Evolutionary conservation across 768 basidiomycete genomes (phyloP), one percentile per base, ranked within the genome.

Genomic region (Kwoniella sp.): DNA sequence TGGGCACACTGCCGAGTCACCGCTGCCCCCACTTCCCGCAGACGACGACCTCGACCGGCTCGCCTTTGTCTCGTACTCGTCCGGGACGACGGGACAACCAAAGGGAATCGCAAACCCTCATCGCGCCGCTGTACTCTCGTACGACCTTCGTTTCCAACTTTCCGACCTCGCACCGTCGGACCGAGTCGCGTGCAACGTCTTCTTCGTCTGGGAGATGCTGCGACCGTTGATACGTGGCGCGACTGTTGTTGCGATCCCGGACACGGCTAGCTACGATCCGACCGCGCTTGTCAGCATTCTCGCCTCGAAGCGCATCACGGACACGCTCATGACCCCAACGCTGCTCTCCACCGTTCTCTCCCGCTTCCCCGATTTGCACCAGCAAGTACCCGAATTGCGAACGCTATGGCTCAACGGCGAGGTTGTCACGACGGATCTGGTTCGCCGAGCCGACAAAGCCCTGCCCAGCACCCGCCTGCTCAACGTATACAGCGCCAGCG

Each of bases 71-170:
- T 57, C 63, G 4, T 64, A 64, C 55, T 64, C 63, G 7, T 57
- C 55, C 29, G 63, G 63, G 4, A 64, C 63, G 29, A 64, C 63
- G n/a, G 63, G 63, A 34, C 37, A 64, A 52, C 63, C 63, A 9
- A 64, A 64, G 31, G 63, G 63, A 15, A 64, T 64, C 48, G 63
- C 55, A 20, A 64, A 64, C 37, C 63, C 63, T 64, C 63, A 64
- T 34, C 63, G 63, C 13, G 63, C 63, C 15, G 41, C 63, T 22
- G 55, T 64, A 17, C 55, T 64, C 13, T 64, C 63, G 2, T 64
- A 64, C 23, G 48, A 64, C 55, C 55, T 64, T 22, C 37, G 63
- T 28, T 64, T 64, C 45, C 25, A 57, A 34, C 25, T 64, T 17
- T 64, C 63, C 25, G 63, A 64, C 30, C 63, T 48, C 9, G 2